A percentile compares a stretch with the other conserved stretches of the same genome.
These are phyloP conservation scores for Gossypium bickii DNA, from an alignment of 345 rosid genomes.

Conservation along the genomic window DNA sequence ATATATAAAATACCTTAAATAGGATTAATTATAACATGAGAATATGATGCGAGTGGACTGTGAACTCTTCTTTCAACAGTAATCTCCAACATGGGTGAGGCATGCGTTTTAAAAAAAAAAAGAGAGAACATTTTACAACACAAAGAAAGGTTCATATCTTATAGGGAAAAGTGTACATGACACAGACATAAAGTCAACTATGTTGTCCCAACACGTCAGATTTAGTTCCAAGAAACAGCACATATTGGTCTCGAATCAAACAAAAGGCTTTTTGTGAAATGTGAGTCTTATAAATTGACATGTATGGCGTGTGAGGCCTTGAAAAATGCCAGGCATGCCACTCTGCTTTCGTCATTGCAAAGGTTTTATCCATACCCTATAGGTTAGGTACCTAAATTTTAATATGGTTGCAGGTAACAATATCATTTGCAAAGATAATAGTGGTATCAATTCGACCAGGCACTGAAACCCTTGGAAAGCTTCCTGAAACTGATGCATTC, in stretches of 20 bases:
- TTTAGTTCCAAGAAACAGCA: too few species aligned
- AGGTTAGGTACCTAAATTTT: background rate
- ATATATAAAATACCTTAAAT: too few species aligned
- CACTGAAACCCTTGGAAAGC: slow-evolving; percentile 57
- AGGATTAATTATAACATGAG: too few species aligned
- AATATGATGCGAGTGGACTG: too few species aligned
- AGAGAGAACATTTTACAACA: background rate
- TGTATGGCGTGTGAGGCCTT: background rate
- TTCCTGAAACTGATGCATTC: slow-evolving; percentile 59
- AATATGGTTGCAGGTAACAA: slow-evolving; percentile 43
- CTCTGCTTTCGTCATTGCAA: background rate
- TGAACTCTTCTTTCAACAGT: background rate
- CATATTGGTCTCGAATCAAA: background rate
- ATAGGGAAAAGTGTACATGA: background rate
- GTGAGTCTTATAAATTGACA: background rate
- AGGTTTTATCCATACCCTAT: background rate
- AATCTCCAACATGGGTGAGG: background rate
- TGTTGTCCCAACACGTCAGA: too few species aligned
- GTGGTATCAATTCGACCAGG: slow-evolving; percentile 67
- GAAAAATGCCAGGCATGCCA: background rate
- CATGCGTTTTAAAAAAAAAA: background rate
- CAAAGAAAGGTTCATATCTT: background rate
- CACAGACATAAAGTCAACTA: background rate
- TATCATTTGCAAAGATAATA: slow-evolving; percentile 78
- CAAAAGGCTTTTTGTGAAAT: background rate